These are phyloP conservation scores for Yamadazyma dendronema DNA, from an alignment of 1,139 yeast genomes.

Conservation along the genomic window DNA sequence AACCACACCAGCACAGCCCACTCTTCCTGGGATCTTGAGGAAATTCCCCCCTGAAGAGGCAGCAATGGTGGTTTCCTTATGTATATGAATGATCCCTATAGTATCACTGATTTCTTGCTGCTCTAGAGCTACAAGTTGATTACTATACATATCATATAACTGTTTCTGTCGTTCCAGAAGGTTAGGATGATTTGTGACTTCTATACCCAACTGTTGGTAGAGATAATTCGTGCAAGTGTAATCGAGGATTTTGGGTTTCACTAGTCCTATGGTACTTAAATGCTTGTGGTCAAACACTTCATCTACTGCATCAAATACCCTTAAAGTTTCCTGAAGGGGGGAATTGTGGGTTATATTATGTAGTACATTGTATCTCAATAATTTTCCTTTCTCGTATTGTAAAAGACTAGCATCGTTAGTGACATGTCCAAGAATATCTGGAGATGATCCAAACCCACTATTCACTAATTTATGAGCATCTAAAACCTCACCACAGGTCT, in stretches of 20 bases:
- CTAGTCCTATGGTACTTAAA: conserved; percentile 20
- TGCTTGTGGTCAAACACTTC: conserved; percentile 11
- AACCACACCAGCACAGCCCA: conserved; percentile 53
- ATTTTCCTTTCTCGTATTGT: conserved; percentile 4
- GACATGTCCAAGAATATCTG: conserved; percentile 45
- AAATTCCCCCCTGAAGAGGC: conserved; percentile 56
- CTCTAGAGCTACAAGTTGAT: conserved; percentile 9
- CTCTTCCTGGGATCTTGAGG: conserved; percentile 47
- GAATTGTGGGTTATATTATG: conserved; percentile 22
- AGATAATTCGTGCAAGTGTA: conserved; percentile 9
- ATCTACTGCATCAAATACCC: conserved; percentile 18
- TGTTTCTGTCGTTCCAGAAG: conserved; percentile 7
- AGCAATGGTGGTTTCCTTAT: conserved; percentile 23
- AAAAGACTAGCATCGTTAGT: conserved; percentile 53
- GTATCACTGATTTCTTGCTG: conserved; percentile 27
- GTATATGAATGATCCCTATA: conserved; percentile 27
- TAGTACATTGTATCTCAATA: conserved; percentile 19
- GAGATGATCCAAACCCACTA: conserved; percentile 57
- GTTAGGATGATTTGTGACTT: background rate
- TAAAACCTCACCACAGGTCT: conserved; percentile 25
- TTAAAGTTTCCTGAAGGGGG: conserved; percentile 25
- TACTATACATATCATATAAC: conserved; percentile 15
- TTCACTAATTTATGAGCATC: conserved; percentile 50
- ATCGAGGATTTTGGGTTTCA: conserved; percentile 25
- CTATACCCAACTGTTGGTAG: conserved; percentile 8